These are phyloP conservation scores for Chenopodium quinoa DNA, from an alignment of 148 eudicot species.

Conservation along the genomic window DNA sequence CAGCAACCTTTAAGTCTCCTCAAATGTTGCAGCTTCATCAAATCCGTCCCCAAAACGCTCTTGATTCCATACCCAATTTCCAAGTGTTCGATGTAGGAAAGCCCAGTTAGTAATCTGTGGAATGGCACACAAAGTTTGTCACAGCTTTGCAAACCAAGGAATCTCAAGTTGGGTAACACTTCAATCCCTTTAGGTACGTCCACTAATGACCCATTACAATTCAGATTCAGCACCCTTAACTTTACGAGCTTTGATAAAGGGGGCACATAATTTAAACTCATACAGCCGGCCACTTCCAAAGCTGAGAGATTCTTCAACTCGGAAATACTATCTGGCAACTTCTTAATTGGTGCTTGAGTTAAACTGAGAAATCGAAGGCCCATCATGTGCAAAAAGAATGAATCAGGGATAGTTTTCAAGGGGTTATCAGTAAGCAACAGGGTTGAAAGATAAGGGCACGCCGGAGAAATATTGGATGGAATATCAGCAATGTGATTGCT, in stretches of 20 bases:
- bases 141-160: not conserved
- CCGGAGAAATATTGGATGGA: slow-evolving; percentile 4
- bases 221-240: slow-evolving; percentile 1
- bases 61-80: slow-evolving; percentile 4
- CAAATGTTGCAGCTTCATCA: no score
- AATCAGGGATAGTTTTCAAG: slow-evolving; percentile 1
- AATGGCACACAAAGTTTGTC: slow-evolving; percentile 4
- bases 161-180: slow-evolving; percentile 10
- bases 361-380: slow-evolving; percentile 12
- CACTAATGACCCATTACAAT: not conserved
- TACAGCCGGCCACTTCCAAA: not conserved
- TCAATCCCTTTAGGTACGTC: slow-evolving; percentile 5
- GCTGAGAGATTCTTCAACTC: slow-evolving; percentile 19
- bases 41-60: not conserved
- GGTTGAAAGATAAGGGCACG: slow-evolving; percentile 17
- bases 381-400: slow-evolving; percentile 6
- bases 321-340: slow-evolving; percentile 19
- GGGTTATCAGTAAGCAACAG: not conserved
- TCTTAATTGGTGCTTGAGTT: slow-evolving; percentile 12
- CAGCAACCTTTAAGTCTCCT: no score
- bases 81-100: not conserved
- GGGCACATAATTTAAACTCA: not conserved
- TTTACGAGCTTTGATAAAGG: slow-evolving; percentile 8
- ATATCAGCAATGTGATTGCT: slow-evolving; percentile 11
- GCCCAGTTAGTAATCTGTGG: not conserved